These are phyloP conservation scores for Marchantia polymorpha DNA, from an alignment of 225 moss, liverwort and hornwort genomes.

Conservation along the genomic window DNA sequence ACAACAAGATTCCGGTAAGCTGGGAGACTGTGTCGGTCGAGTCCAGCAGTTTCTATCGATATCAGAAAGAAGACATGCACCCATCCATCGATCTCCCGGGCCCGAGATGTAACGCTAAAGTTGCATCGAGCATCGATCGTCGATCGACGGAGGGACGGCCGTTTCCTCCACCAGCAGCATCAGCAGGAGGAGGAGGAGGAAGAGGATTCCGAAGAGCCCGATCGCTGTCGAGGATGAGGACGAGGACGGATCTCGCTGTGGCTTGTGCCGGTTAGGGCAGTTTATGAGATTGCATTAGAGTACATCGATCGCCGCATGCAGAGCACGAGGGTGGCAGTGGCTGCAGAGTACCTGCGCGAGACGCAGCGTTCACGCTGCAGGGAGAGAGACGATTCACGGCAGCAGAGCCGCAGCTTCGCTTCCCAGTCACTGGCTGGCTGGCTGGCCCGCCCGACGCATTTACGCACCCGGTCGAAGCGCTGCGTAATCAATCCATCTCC, in stretches of 20 bases:
- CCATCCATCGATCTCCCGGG: not conserved
- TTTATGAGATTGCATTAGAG: too few relatives aligned
- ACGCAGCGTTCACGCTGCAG: not conserved
- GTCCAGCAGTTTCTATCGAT: not conserved
- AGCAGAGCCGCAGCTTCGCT: not conserved
- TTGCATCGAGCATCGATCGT: not conserved
- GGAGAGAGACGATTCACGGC: not conserved
- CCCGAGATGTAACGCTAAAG: not conserved
- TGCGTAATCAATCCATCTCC: not conserved
- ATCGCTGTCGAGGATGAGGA: too few relatives aligned
- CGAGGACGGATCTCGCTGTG: too few relatives aligned
- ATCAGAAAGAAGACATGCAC: not conserved
- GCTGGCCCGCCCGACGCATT: not conserved
- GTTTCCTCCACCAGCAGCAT: too few relatives aligned
- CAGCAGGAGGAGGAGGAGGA: too few relatives aligned
- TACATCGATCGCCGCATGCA: not conserved
- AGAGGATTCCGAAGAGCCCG: too few relatives aligned
- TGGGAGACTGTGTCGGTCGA: not conserved
- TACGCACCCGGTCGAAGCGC: not conserved
- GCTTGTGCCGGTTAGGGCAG: not conserved
- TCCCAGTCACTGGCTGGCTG: not conserved
- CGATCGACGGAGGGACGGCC: not conserved
- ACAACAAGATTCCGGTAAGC: not conserved
- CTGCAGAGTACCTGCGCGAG: not conserved
- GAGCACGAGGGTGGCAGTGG: not conserved